Base-by-base conservation (phyloP, 2,329 filamentous ascomycete species). In the Scedosporium minutisporum region DNA sequence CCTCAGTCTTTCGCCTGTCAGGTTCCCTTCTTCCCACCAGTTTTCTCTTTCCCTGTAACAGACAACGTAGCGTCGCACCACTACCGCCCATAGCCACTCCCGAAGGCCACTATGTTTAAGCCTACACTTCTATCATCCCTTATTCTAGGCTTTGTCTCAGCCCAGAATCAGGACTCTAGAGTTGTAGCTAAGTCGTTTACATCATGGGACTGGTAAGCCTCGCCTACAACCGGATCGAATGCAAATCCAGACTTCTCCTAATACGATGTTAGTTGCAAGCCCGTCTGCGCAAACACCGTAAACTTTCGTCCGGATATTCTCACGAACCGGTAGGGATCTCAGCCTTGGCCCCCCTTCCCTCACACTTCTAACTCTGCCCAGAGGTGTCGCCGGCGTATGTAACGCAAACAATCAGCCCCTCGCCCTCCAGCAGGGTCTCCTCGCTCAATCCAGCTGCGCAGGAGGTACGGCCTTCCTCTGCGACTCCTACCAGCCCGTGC, bases 401-500 rank as follows among this genome's bases (percentile, higher is more conserved):
- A 55, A 55, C 21, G 51, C 51, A 29, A 18, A 14, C 18, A 55
- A 55, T 23, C 51, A 55, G 12, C 23, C 23, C 23, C 51, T 55
- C 12, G 23, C 51, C 23, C 51, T 21, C 18, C 51, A 55, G 21
- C 51, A 55, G 21, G 51, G 51, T 25, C 6, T 55, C 23, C 21
- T 55, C 23, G 51, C 51, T 10, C 51, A 55, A 23, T 55, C 51
- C 7, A 55, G 57, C 21, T 58, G 57, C 38, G 27, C 21, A 16
- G 57, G 57, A 16, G 57, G 57, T 42, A 27, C 57, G 10, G 57
- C 16, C 6, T 58, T 41, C 62, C 44, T 68, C n/a, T 69, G 66
- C 64, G 64, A 65, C 57, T 48, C 61, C 6, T 68, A 65, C 65
- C 64, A 67, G 62, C 67, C 67, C 16, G 53, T 63, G n/a, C 66